phyloP scores from a whole-genome alignment of 495 filamentous ascomycete species.

The Evernia prunastri region DNA sequence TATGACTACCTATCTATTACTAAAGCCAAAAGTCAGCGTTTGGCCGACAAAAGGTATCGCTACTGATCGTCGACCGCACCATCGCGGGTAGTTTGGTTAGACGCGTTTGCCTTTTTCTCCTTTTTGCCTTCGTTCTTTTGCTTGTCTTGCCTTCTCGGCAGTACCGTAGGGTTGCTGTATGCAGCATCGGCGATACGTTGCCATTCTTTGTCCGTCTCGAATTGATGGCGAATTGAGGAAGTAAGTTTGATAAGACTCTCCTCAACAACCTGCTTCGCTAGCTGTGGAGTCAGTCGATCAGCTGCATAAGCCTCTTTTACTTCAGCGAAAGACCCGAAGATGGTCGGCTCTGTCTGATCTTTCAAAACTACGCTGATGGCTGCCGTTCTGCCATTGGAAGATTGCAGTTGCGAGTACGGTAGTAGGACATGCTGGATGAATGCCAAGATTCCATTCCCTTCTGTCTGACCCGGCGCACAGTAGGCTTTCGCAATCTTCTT shows the following conservation, averaged over 20 bases:
- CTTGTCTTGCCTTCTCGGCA: not conserved
- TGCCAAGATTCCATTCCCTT: slow-evolving; percentile 74
- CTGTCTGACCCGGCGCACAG: slow-evolving; percentile 61
- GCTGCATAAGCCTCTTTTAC: slow-evolving; percentile 6
- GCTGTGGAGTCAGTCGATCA: slow-evolving; percentile 13
- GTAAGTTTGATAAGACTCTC: slow-evolving; percentile 6
- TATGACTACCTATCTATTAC: not conserved
- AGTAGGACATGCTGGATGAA: slow-evolving; percentile 79
- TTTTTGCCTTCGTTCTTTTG: not conserved
- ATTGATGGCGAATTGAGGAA: slow-evolving; percentile 6
- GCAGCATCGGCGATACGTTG: slow-evolving; percentile 5
- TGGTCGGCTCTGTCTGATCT: slow-evolving; percentile 11
- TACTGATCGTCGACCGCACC: not conserved
- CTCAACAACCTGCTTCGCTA: slow-evolving; percentile 12
- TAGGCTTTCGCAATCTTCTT: slow-evolving; percentile 78
- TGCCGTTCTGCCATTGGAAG: slow-evolving; percentile 10
- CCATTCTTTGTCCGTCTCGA: slow-evolving; percentile 9
- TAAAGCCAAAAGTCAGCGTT: not conserved
- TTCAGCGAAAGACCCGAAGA: slow-evolving; percentile 8
- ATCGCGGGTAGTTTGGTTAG: not conserved
- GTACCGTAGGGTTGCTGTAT: not conserved
- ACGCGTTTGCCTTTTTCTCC: not conserved
- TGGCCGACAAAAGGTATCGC: not conserved
- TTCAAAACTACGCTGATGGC: slow-evolving; percentile 11
- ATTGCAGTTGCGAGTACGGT: slow-evolving; percentile 35